Conservation (phyloP, 2,329 filamentous ascomycete genomes). For the Beauveria bassiana region DNA sequence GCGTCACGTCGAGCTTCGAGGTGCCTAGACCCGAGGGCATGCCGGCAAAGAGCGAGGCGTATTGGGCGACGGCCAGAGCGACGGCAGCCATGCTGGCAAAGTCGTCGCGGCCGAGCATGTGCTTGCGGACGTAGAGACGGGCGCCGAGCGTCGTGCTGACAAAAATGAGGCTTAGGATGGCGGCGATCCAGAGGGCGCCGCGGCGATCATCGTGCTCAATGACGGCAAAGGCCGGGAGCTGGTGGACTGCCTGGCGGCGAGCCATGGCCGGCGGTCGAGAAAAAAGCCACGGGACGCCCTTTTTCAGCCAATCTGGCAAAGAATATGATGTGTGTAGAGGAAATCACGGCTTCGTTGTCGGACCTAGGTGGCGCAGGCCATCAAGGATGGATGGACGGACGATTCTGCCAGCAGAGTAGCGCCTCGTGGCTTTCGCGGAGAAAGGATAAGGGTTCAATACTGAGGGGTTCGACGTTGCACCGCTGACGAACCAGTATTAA, state of each 20-base stretch:
- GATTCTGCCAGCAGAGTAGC: too few species aligned
- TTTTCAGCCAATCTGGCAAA: not conserved
- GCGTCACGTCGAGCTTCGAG: slow-evolving; percentile 8
- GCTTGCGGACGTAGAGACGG: slow-evolving; percentile 13
- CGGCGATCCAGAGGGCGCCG: slow-evolving; percentile 15
- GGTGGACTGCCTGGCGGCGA: not conserved
- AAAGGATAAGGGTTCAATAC: too few species aligned
- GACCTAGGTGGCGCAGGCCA: too few species aligned
- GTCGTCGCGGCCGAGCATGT: slow-evolving; percentile 15
- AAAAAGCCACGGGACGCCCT: not conserved
- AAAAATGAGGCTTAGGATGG: slow-evolving; percentile 15
- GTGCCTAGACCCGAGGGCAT: slow-evolving; percentile 13
- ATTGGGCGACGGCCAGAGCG: slow-evolving; percentile 8
- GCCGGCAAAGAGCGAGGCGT: slow-evolving; percentile 11
- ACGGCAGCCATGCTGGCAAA: slow-evolving; percentile 5
- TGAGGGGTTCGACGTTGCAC: too few species aligned
- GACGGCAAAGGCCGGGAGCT: slow-evolving; percentile 5
- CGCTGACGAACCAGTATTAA: too few species aligned
- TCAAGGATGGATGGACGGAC: too few species aligned
- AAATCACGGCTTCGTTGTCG: too few species aligned
- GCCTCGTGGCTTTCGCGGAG: too few species aligned
- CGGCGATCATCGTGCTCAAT: slow-evolving; percentile 12
- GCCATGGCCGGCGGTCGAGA: not conserved
- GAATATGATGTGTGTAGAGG: not conserved
- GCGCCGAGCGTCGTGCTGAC: not conserved